Base-by-base conservation (phyloP, 768 basidiomycete genomes). In the Crucibulum laeve region DNA sequence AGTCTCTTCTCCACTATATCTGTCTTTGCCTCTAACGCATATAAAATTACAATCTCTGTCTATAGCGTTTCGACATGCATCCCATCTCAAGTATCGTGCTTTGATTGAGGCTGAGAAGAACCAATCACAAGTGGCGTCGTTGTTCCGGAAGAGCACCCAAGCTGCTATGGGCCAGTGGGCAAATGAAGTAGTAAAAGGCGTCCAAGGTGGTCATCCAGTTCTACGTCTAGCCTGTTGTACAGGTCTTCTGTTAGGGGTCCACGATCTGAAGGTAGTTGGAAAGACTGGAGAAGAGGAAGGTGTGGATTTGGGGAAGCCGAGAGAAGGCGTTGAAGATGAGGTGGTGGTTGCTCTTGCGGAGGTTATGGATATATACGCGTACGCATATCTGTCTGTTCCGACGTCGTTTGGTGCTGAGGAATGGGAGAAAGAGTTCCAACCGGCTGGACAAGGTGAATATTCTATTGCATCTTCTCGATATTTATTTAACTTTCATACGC, bases 361-460 rank as follows among this genome's bases (percentile, higher is more conserved):
- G 55, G 74, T 84, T 18, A 76, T 89, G 58, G 87, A 89, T 51
- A 61, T 73, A 8, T 80, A 82, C 48, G 54, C 60, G 5, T 56
- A 60, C 44, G 48, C 45, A 21, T 44, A 50, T 14, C 42, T 55
- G 5, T 62, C 66, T 4, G 60, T n/a, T n/a, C n/a, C n/a, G n/a
- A n/a, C 58, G 13, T 41, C 55, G 23, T 37, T 39, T 14, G 52
- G 51, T 15, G 68, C 67, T 13, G 55, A 62, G 25, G 65, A 68
- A 43, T 88, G 87, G 87, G 79, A 83, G 55, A 74, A 69, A 40
- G 85, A 89, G 52, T 88, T 87, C 55, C 71, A 71, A 44, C 73
- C 76, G n/a, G 65, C 66, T 14, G 64, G 70, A 4, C 70, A 74
- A 50, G 71, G 64, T 54, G 65, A 56, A 63, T 63, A 44, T 46